Conservation (phyloP, 2,329 filamentous ascomycete genomes). For the Fusarium liriodendri region DNA sequence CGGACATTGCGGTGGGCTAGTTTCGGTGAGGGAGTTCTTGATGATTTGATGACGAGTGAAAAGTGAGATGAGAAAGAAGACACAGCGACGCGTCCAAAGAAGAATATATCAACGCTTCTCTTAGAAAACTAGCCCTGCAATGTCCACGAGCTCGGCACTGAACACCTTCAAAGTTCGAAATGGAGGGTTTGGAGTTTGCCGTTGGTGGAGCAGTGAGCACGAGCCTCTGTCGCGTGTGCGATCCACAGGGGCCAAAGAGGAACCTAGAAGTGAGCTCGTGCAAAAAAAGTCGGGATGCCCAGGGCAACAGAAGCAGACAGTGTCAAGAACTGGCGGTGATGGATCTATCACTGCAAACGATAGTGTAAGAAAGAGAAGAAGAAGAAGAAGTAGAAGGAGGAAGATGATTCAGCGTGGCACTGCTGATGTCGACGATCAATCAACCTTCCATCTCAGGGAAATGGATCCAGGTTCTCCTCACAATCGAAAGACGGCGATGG, state of each 20-base stretch:
- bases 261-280: constrained; percentile 31
- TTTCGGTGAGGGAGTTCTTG: constrained; percentile 30
- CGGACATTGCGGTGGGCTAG: constrained; percentile 37
- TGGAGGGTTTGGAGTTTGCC: constrained; percentile 33
- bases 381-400: constrained; percentile 1
- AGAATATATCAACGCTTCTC: constrained; percentile 9
- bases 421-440: constrained; percentile 36
- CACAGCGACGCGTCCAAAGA: background rate
- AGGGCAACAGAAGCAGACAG: background rate
- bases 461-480: constrained; percentile 30
- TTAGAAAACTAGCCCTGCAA: constrained; percentile 39
- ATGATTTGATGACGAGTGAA: background rate
- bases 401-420: constrained; percentile 7
- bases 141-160: constrained; percentile 31
- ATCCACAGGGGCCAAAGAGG: constrained; percentile 35
- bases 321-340: background rate
- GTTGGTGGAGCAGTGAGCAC: constrained; percentile 40
- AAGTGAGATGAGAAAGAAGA: background rate
- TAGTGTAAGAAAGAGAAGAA: constrained; percentile 14
- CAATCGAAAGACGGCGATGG: constrained; percentile 33
- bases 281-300: constrained; percentile 4
- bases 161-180: constrained; percentile 27
- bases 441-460: constrained; percentile 21
- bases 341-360: background rate
- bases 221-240: constrained; percentile 37